These are phyloP conservation scores for Lophiotrema nucula DNA, from an alignment of 495 filamentous ascomycete genomes.

Conservation along the genomic window DNA sequence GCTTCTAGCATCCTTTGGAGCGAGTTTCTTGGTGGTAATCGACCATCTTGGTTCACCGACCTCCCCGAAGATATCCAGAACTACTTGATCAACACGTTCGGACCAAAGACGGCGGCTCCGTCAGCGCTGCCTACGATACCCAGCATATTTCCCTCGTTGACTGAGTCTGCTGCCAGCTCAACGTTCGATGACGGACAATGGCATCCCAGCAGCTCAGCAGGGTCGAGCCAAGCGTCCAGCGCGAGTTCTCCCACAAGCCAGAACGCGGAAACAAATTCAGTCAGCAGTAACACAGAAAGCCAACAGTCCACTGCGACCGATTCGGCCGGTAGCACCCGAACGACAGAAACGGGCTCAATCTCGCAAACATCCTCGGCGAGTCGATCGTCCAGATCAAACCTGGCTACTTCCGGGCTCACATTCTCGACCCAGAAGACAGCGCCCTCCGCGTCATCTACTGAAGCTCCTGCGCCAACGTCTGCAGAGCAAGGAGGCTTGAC, in stretches of 20 bases:
- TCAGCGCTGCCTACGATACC: conserved; percentile 1
- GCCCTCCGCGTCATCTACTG: neutral
- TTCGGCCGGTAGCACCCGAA: neutral
- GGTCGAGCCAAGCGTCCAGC: neutral
- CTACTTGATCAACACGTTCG: conserved; percentile 28
- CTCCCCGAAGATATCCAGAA: conserved; percentile 30
- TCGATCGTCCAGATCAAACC: neutral
- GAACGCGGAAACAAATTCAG: neutral
- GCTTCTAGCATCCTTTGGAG: conserved; percentile 25
- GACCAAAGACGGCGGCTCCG: conserved; percentile 22
- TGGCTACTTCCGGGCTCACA: neutral
- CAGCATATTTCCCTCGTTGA: neutral
- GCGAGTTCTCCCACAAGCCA: neutral
- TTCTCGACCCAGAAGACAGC: neutral
- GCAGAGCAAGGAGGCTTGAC: neutral
- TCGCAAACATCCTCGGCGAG: neutral
- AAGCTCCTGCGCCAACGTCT: neutral
- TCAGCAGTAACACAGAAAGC: neutral
- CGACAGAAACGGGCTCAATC: neutral
- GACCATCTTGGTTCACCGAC: conserved; percentile 25
- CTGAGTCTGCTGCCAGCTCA: neutral
- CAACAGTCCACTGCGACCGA: neutral
- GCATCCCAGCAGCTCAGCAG: neutral
- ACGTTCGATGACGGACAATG: neutral
- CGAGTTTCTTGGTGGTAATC: conserved; percentile 31